These are phyloP conservation scores for Cyamopsis tetragonoloba DNA, from an alignment of 306 rosid species.

Conservation along the genomic window DNA sequence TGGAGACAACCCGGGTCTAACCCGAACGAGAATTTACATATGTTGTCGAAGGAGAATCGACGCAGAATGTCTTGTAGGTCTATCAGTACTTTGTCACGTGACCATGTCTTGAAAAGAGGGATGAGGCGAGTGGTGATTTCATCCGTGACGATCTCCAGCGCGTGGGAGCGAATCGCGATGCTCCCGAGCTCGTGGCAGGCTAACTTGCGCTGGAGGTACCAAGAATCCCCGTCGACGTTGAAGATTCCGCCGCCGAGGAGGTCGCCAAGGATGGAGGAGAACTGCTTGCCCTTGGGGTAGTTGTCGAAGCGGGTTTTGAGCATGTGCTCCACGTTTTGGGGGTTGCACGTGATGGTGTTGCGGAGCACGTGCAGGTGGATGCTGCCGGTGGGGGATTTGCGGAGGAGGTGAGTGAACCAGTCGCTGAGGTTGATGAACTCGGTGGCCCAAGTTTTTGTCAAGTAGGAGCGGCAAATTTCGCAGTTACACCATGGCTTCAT, in stretches of 20 bases:
- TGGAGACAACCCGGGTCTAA: slow-evolving; percentile 75
- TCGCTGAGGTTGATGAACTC: slow-evolving; percentile 55
- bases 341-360: slow-evolving; percentile 64
- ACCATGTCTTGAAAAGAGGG: slow-evolving; percentile 36
- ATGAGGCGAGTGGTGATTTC: slow-evolving; percentile 51
- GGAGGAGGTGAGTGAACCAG: slow-evolving; percentile 76
- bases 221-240: slow-evolving; percentile 68
- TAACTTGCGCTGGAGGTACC: slow-evolving; percentile 82
- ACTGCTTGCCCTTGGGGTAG: slow-evolving; percentile 76
- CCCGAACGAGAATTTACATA: slow-evolving; percentile 70
- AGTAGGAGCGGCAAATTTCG: slow-evolving; percentile 43
- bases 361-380: slow-evolving; percentile 62
- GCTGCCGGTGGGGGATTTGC: slow-evolving; percentile 46
- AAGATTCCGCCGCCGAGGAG: slow-evolving; percentile 78
- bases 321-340: slow-evolving; percentile 69
- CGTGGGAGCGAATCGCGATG: slow-evolving; percentile 55
- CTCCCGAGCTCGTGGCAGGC: slow-evolving; percentile 75
- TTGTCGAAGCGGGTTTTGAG: slow-evolving; percentile 66
- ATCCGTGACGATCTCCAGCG: slow-evolving; percentile 36
- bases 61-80: slow-evolving; percentile 75
- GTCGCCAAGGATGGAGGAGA: slow-evolving; percentile 77
- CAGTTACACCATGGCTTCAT: slow-evolving; percentile 83
- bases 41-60: slow-evolving; percentile 74
- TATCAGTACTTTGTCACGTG: neutral
- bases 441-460: slow-evolving; percentile 39